A percentile compares a stretch with the other conserved stretches of the same genome.
phyloP scores from a whole-genome alignment of 345 rosid species.

The Trapa bicornis region DNA sequence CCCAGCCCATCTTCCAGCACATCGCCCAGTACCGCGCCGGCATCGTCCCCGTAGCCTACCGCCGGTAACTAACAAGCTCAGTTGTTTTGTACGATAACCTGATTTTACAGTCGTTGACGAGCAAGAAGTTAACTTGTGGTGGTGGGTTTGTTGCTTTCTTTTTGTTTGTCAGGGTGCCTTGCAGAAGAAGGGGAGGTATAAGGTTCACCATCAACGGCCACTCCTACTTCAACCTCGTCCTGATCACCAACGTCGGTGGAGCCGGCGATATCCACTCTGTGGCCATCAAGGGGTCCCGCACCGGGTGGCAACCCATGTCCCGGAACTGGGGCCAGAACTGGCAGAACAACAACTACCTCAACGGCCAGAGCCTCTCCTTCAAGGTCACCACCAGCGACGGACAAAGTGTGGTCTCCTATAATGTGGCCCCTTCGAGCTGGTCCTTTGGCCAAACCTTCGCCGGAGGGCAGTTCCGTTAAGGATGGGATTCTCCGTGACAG shows the following conservation, averaged over 20 bases:
- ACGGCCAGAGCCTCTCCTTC: conserved; percentile 65
- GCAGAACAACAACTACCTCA: conserved; percentile 58
- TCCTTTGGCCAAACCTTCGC: conserved; percentile 70
- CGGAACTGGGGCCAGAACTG: conserved; percentile 88
- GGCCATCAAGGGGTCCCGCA: conserved; percentile 48
- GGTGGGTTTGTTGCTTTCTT: background rate
- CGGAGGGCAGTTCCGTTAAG: conserved; percentile 40
- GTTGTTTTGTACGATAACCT: no score
- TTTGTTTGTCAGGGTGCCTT: conserved; percentile 38
- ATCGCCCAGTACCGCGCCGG: conserved; percentile 77
- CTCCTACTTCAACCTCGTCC: conserved; percentile 64
- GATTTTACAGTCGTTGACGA: no score
- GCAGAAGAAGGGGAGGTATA: conserved; percentile 57
- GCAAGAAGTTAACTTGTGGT: background rate
- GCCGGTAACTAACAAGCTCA: conserved; percentile 24
- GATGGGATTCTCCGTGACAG: background rate
- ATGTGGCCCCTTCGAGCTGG: conserved; percentile 59
- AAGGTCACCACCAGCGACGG: conserved; percentile 73
- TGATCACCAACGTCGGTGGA: conserved; percentile 69
- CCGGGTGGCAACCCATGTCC: conserved; percentile 70
- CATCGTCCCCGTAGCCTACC: conserved; percentile 56
- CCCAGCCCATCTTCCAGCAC: conserved; percentile 74
- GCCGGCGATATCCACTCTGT: conserved; percentile 70
- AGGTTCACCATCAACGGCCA: conserved; percentile 75
- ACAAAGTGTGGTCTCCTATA: conserved; percentile 36